Evolutionary conservation across 805 yeast genomes (phyloP), one percentile per base, ranked within the genome.

Genomic region (Torulaspora franciscae): DNA sequence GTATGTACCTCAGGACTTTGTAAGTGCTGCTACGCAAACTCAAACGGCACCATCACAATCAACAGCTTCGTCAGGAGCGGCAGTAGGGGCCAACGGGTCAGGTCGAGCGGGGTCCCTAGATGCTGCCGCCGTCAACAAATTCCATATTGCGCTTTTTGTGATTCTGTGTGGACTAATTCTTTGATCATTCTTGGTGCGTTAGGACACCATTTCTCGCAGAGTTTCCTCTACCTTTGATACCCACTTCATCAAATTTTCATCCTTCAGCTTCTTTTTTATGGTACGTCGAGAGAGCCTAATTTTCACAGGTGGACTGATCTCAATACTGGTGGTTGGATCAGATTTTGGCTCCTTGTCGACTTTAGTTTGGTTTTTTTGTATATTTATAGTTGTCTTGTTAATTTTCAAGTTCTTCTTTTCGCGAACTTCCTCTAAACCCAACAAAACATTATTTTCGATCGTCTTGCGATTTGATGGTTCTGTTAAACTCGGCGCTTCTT

Each of bases 201-300:
- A 15, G 34, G 22, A 23, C 8, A 43, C n/a, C 48, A 47, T 37
- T 7, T 38, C 48, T 8, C 27, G 27, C 7, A 48, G 23, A 35
- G 37, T 38, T 2, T 32, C 35, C 25, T 48, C 51, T 8, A 48
- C 51, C 35, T 48, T 45, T 49, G 60, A 45, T 42, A 62, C 67
- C 64, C 63, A 63, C 45, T 50, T 52, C 46, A 55, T 46, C 29
- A 63, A 63, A 7, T 50, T 41, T 15, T 45, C 46, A 39, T 63
- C 64, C 10, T 52, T 48, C 10, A 63, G 34, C 42, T 55, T 62
- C 32, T 47, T 26, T 40, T 49, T 49, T 15, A 63, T 49, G 8
- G 32, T 37, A 27, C 37, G 55, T 46, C 52, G 52, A 15, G 59
- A 47, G 10, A 56, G 54, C 36, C 48, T 53, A 7, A 45, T 28